Conservation (phyloP, 2,329 filamentous ascomycete species). For the Neofusicoccum sp. region DNA sequence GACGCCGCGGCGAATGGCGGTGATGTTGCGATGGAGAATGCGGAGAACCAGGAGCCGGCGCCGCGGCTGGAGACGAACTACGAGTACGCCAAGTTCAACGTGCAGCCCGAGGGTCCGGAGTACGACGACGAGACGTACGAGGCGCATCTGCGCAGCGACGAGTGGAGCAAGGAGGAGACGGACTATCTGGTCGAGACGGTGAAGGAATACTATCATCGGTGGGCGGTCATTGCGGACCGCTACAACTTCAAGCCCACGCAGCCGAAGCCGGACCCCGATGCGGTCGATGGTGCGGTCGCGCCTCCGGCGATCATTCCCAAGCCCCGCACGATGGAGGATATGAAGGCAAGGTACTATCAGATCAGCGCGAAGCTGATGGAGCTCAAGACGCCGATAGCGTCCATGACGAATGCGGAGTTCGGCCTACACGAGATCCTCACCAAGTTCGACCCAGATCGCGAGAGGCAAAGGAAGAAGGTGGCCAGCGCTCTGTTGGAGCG, state of each 20-base stretch:
- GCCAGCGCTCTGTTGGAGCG: constrained; percentile 78
- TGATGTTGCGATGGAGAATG: constrained; percentile 31
- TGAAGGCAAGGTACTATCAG: constrained; percentile 89
- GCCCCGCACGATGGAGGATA: constrained; percentile 77
- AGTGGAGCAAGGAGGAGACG: constrained; percentile 93
- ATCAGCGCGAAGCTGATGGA: constrained; percentile 63
- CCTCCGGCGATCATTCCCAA: constrained; percentile 43
- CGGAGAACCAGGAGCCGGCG: constrained; percentile 16
- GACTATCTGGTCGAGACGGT: constrained; percentile 82
- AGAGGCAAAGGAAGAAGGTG: constrained; percentile 80
- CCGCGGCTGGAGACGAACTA: constrained; percentile 51
- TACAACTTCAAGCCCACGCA: constrained; percentile 69
- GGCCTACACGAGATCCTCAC: constrained; percentile 80
- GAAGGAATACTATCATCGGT: constrained; percentile 81
- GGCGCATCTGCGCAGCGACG: constrained; percentile 68
- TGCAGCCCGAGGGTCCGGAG: constrained; percentile 73
- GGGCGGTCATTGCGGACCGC: constrained; percentile 89
- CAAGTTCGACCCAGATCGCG: constrained; percentile 80
- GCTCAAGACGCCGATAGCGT: constrained; percentile 41
- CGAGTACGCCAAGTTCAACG: constrained; percentile 84
- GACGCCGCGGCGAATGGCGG: not conserved
- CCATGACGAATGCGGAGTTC: constrained; percentile 85
- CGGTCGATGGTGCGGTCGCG: constrained; percentile 30
- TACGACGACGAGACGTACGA: constrained; percentile 90
- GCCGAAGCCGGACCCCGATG: not conserved